Conservation (phyloP, 2,329 filamentous ascomycete genomes). For the Epichloe coenophiala region DNA sequence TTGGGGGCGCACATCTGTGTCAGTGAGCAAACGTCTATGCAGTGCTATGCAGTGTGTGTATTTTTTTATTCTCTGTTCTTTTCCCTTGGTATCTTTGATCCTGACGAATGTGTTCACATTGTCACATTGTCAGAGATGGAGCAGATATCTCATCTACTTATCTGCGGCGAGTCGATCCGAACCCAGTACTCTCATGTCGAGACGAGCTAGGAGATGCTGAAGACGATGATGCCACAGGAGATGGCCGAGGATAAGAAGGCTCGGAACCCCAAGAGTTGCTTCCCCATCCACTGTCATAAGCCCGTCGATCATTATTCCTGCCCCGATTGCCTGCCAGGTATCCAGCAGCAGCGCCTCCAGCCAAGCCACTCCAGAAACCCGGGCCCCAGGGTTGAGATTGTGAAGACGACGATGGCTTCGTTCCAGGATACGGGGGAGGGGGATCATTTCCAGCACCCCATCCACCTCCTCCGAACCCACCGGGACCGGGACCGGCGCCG, state of each 20-base stretch:
- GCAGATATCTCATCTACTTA: conserved; percentile 13
- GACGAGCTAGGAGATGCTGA: conserved; percentile 26
- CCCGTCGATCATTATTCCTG: conserved; percentile 17
- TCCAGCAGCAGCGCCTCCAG: conserved; percentile 53
- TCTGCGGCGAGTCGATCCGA: conserved; percentile 53
- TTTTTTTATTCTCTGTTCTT: too few relatives aligned
- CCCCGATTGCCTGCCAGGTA: conserved; percentile 47
- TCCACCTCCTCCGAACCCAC: conserved; percentile 20
- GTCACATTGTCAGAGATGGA: too few relatives aligned
- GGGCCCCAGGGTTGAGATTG: conserved; percentile 46
- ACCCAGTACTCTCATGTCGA: conserved; percentile 56
- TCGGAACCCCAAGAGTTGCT: conserved; percentile 13
- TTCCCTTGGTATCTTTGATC: background rate
- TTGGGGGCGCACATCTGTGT: too few relatives aligned
- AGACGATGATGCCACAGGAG: conserved; percentile 17
- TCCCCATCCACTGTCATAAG: conserved; percentile 14
- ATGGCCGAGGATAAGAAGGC: conserved; percentile 12
- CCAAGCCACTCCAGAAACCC: conserved; percentile 62
- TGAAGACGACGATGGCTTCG: conserved; percentile 18
- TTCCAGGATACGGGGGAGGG: conserved; percentile 33
- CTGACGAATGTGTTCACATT: too few relatives aligned
- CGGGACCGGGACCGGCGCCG: background rate
- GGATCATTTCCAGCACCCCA: conserved; percentile 33
- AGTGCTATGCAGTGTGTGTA: too few relatives aligned
- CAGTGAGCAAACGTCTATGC: too few relatives aligned